Base-by-base conservation (phyloP, 352 stramenopile species). In the Thraustochytrium aureum region DNA sequence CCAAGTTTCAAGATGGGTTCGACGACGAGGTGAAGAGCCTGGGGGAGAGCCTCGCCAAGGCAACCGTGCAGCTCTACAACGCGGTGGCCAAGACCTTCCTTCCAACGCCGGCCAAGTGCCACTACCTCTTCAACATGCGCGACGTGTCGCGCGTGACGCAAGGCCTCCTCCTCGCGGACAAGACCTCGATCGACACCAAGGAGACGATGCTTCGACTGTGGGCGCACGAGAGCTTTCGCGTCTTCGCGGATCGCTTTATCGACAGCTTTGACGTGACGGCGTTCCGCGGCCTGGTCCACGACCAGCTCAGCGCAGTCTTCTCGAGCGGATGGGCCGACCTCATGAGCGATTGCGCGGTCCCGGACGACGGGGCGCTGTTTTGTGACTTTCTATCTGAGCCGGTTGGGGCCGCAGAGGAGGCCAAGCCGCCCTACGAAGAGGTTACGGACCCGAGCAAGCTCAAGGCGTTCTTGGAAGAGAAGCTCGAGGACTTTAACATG, bases 91-190 rank as follows among this genome's bases (percentile, higher is more conserved):
- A 97, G 39, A 94, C 92, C 61, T 85, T 98, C 14, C 91, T 93
- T 10, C 93, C 93, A 0, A 98, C 93, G 5, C 93, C 93, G 26
- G 93, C 90, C 33, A 98, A 98, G 79, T 96, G 96, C 62, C 93
- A 98, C 84, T 98, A 98, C 84, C 96, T 98, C 59, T 98, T 98
- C 84, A 98, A 98, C 54, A 85, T 98, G 30, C 88, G 94, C 0
- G 94, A 98, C 75, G 84, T 98, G 12, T 92, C 90, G 0, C 88
- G 93, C 3, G 92, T 98, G 0, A 96, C 92, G 47, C 92, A 98
- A 85, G 94, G 94, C 7, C 86, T 98, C 17, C 97, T 93, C 52
- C 93, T 96, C 83, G 92, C 91, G 14, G 97, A 92, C 0, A 87
- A 88, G 0, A 91, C 97, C 74, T 92, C 89, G 38, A 94, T 96